Evolutionary conservation across 164 flowering plant species (phyloP), one percentile per base, ranked within the genome.

Genomic region (Umbellularia californica): DNA sequence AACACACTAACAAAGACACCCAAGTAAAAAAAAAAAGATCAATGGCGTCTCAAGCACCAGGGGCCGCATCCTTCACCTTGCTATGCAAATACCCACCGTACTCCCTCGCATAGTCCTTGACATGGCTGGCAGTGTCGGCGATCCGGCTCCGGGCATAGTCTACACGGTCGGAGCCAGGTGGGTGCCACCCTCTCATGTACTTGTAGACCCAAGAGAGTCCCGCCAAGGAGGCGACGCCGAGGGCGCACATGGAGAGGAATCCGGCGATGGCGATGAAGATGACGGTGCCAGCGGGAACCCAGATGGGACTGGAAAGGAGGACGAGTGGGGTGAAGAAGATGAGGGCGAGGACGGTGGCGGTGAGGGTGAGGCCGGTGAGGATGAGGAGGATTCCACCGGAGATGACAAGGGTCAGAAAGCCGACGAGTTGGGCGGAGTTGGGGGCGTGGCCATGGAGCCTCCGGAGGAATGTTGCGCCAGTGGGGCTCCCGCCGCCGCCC

Each of bases 1-100:
- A 55, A 12, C 20, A 55, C 60, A 20, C 17, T 17, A 15, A 14
- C 60, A 20, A 19, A 41, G 47, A 41, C 47, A 41, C 47, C 47
- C 47, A 41, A 41, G 47, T 41, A 0, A 41, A 30, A 9, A 41
- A 41, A 41, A 41, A 9, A 41, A 41, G 47, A 7, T 41, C 47
- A 41, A 41, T 9, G 47, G 47, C 68, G 28, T 5, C 33, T 88
- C 87, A 93, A 47, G 98, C 98, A 3, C 96, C 90, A 2, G 97
- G 98, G 77, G 98, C 98, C 0, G 93, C 97, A 78, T 93, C 97
- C 83, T 91, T 93, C 14, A 84, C 90, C 80, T 81, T 91, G 69
- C 88, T 78, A 63, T 90, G 94, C 81, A 87, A 79, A 71, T 89
- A 89, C 73, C 95, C 98, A 27, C 97, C 91, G 69, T 95, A 95